Evolutionary conservation across 129 eudicot genomes (phyloP), one percentile per base, ranked within the genome.

Genomic region (Ambrosia artemisiifolia): DNA sequence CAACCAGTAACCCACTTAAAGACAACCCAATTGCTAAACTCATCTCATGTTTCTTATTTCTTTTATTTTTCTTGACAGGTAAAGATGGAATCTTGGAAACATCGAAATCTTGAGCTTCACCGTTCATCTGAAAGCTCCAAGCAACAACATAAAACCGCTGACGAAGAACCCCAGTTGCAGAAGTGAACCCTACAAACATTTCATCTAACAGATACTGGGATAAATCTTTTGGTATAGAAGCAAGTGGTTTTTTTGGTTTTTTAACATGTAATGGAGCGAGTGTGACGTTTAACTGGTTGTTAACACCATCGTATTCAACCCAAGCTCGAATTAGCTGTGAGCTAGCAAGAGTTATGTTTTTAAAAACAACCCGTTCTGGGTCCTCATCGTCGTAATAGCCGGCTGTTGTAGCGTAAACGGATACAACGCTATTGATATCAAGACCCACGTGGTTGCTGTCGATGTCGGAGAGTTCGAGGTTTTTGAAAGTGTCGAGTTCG

Each of bases 131-230:
- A 55, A 84, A 87, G 54, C 92, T 87, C 94, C 94, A 87, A 11
- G 76, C 89, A 18, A 77, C 68, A 10, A 87, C 80, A 56, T 87
- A 87, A 64, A 76, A 82, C 54, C 78, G 71, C 8, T 80, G 83
- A 2, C 54, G 8, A 12, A 79, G 72, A 16, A 74, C 68, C 13
- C 90, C 90, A 1, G 94, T 85, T 11, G 94, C 75, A 7, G 87
- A 71, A 33, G 89, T 84, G 40, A 87, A 84, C 11, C 94, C 94
- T 0, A 80, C 82, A 73, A 73, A 84, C 94, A 87, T 87, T 50
- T 75, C 75, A 17, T 79, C 82, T 32, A 79, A 32, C 3, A 87
- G 46, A 34, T 66, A 54, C 0, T 81, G 74, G 4, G 94, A 79
- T 14, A 87, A n/a, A 75, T 87, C 83, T 32, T 35, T 20, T 4